Evolutionary conservation across 768 basidiomycete species (phyloP), one percentile per base, ranked within the genome.

Genomic region (Suillus alpinus): DNA sequence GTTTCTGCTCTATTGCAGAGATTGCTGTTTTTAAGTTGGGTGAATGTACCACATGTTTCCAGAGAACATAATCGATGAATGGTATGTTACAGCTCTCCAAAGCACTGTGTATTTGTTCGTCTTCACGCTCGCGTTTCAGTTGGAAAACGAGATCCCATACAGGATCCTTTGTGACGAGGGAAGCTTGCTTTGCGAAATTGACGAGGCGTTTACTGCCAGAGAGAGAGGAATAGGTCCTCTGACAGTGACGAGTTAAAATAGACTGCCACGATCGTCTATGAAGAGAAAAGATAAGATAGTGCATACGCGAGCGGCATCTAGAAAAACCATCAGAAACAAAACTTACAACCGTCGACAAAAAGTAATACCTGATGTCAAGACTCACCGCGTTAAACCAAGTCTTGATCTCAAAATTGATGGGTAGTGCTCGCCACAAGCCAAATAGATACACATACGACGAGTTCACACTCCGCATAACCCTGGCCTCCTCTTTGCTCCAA

Each of bases 91-190:
- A 71, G 49, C 71, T 66, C n/a, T 52, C 58, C 23, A 81, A 73
- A 8, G 75, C 70, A 23, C 65, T 67, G 2, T 14, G 61, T 2
- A 64, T 50, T 12, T 44, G 14, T 4, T 58, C 51, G 29, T 63
- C 62, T 3, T 62, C 34, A 26, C 56, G 55, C 10, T 62, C 18
- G 49, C 31, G 4, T 32, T 74, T 69, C 31, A 83, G 69, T 4
- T 71, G 68, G 20, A 69, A 58, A 4, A 85, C 64, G 6, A 82
- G 68, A 2, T 66, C 62, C 82, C 82, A 85, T 14, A 80, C 50
- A 7, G 81, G 78, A 13, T 80, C 73, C 5, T 62, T 70, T 55
- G 75, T 71, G 39, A 82, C 69, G 14, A 64, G 66, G 34, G 75
- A 72, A 14, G 81, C 59, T 40, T 77, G 69, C 13, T 70, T 74